These are phyloP conservation scores for Excoecaria cochinchinensis DNA, from an alignment of 345 rosid species.

Conservation along the genomic window DNA sequence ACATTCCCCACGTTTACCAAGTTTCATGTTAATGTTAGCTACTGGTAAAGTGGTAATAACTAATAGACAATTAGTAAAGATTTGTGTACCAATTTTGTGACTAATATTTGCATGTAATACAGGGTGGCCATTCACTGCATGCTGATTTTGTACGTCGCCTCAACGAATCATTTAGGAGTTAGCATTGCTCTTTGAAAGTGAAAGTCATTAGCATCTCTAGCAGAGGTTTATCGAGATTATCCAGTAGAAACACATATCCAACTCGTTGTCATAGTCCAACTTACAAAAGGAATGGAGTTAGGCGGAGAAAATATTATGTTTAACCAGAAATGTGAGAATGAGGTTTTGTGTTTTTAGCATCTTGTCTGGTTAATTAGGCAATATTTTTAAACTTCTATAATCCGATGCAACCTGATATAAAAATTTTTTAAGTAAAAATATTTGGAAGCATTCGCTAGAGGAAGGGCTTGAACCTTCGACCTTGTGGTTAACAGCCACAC, in stretches of 20 bases:
- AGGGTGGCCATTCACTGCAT: conserved; percentile 65
- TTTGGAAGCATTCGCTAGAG: conserved; percentile 16
- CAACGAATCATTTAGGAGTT: conserved; percentile 12
- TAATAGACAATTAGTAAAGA: too few relatives aligned
- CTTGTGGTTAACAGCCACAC: conserved; percentile 98
- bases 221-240: not conserved
- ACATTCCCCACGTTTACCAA: too few relatives aligned
- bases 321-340: not conserved
- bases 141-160: conserved; percentile 45
- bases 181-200: not conserved
- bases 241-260: too few relatives aligned
- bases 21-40: not conserved
- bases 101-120: conserved; percentile 18
- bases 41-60: too few relatives aligned
- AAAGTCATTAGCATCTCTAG: not conserved
- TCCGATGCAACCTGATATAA: too few relatives aligned
- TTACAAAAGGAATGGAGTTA: not conserved
- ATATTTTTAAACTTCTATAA: too few relatives aligned
- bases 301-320: not conserved
- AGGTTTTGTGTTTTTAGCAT: not conserved
- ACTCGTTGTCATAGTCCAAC: not conserved
- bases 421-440: too few relatives aligned
- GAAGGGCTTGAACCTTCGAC: conserved; percentile 90
- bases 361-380: too few relatives aligned
- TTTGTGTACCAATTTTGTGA: conserved; percentile 8